Base-by-base conservation (phyloP, 129 eudicot species). In the Ambrosia artemisiifolia region DNA sequence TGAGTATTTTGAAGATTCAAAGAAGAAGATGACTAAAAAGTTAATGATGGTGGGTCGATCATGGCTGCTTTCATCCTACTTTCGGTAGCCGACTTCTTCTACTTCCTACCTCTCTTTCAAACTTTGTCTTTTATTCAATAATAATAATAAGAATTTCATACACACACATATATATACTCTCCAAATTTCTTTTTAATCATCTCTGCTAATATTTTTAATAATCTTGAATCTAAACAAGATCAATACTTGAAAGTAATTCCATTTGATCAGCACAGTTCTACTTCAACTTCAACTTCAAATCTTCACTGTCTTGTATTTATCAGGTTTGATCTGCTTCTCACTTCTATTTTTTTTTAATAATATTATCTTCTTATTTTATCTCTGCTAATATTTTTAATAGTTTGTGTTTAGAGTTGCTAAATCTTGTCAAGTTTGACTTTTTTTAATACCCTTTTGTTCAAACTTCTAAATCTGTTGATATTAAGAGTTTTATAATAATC, bases 31-130 rank as follows among this genome's bases (percentile, higher is more conserved):
- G 50, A 36, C 78, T 34, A 42, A 46, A 73, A 73, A 63, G 77
- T 17, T 60, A 51, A 44, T 32, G 35, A 20, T 3, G 28, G 43
- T 11, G 30, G 67, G 76, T 42, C 76, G 66, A 71, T n/a, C 18
- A 65, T 51, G 56, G 36, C 79, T 65, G 43, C 73, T 65, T 64
- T 40, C 3, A 30, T 67, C 47, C 51, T n/a, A 59, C 74, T 76
- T 75, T 75, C 79, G 72, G 72, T 75, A 65, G 79, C 73, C 72
- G 72, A 74, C 78, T 51, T 74, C n/a, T 61, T 17, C 60, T 18
- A 1, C 73, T 49, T 69, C 43, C 44, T 42, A 24, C 20, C 42
- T 67, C 10, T 24, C 76, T 60, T 56, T 59, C 8, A 59, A 59
- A 24, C 42, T 59, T 44, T 33, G 69, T 48, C 32, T 47, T 46